These are phyloP conservation scores for Scheffersomyces amazonensis DNA, from an alignment of 805 yeast species.

Conservation along the genomic window DNA sequence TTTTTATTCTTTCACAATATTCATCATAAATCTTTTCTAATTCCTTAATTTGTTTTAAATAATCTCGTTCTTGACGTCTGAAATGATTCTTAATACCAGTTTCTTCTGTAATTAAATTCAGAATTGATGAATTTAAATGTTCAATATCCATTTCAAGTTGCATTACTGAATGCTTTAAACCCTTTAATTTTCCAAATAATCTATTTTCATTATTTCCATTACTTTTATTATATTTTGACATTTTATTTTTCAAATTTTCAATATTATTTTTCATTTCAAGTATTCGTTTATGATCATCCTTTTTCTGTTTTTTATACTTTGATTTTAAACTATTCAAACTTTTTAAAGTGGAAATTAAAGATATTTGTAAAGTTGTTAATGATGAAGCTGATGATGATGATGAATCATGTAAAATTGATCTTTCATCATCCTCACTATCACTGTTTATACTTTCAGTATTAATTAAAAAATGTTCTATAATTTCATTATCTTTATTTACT, in stretches of 20 bases:
- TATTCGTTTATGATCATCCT: slow-evolving; percentile 34
- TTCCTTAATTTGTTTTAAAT: slow-evolving; percentile 16
- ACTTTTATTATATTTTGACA: slow-evolving; percentile 25
- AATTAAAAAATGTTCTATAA: not conserved
- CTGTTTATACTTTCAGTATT: not conserved
- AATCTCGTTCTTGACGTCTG: slow-evolving; percentile 15
- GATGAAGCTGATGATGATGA: slow-evolving; percentile 17
- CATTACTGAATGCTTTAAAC: slow-evolving; percentile 35
- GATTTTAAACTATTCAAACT: slow-evolving; percentile 19
- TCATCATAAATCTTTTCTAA: slow-evolving; percentile 18
- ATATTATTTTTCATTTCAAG: slow-evolving; percentile 31
- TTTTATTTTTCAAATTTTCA: slow-evolving; percentile 27
- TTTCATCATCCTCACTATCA: not conserved
- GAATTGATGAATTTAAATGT: slow-evolving; percentile 16
- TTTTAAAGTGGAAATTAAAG: slow-evolving; percentile 29
- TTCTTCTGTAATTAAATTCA: slow-evolving; percentile 11
- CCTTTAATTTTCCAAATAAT: slow-evolving; percentile 34
- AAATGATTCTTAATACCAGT: slow-evolving; percentile 10
- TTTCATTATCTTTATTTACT: slow-evolving; percentile 6
- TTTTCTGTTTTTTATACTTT: slow-evolving; percentile 29
- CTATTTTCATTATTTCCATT: slow-evolving; percentile 24
- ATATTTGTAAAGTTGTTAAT: slow-evolving; percentile 27
- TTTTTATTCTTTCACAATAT: slow-evolving; percentile 21
- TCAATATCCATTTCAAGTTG: slow-evolving; percentile 37
- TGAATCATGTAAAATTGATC: not conserved